Evolutionary conservation across 768 basidiomycete genomes (phyloP), one percentile per base, ranked within the genome.

Genomic region (Amanita fuliginea): DNA sequence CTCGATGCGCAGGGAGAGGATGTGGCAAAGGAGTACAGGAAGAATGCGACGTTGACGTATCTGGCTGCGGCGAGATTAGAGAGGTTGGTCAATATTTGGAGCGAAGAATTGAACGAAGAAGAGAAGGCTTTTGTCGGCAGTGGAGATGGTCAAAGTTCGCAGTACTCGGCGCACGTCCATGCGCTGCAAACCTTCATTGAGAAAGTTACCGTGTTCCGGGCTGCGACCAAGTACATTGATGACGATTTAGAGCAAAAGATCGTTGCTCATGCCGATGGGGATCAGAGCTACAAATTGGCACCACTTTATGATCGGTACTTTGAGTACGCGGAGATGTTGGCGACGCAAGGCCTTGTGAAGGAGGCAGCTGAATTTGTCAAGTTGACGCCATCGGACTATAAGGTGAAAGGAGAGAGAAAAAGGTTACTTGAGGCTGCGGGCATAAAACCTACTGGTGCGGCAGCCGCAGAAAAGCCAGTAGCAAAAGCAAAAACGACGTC

Each of bases 181-280:
- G 91, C 93, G 2, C 67, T 99, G 36, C 95, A 97, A 61, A 83
- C 85, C 0, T 94, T 98, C 66, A 77, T 98, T 57, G 96, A 98
- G 68, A 98, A 98, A 67, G 93, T 97, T 19, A 83, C 93, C 1
- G 81, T 96, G 36, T 98, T 99, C 78, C 81, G 90, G 44, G 73
- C 78, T 42, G 96, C 95, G 0, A 86, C 88, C 42, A 72, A 75
- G 11, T 94, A 91, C 61, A 70, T 77, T 54, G 90, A 93, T 58
- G 64, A 66, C 13, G 93, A 94, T 53, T 71, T 97, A 33, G 60
- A 64, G 1, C 59, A 64, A 43, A 56, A 63, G 1, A 53, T 65
- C 0, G 61, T 71, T 2, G 71, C 70, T 3, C 70, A 76, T 40
- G 65, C 35, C 19, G 35, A 47, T 36, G 46, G 46, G 34, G 35